A percentile compares a stretch with the other conserved stretches of the same genome.
phyloP scores from a whole-genome alignment of 768 basidiomycete species.

The Amanita rimosa region DNA sequence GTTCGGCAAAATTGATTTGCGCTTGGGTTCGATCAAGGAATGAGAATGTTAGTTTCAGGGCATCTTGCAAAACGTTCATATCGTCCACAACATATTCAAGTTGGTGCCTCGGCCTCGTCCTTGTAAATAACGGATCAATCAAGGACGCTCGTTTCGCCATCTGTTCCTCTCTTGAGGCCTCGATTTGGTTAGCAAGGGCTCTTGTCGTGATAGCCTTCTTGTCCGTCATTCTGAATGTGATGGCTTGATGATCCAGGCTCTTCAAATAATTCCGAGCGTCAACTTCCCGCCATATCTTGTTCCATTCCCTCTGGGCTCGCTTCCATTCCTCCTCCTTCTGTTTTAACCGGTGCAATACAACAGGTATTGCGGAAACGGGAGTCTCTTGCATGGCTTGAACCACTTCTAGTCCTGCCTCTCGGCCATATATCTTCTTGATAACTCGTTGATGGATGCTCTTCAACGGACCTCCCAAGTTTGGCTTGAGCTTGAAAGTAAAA shows the following conservation, averaged over 20 bases:
- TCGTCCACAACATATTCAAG: conserved; percentile 72
- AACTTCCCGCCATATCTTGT: conserved; percentile 96
- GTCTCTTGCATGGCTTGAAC: conserved; percentile 87
- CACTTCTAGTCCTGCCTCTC: conserved; percentile 72
- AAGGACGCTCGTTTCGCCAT: conserved; percentile 59
- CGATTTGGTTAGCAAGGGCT: conserved; percentile 74
- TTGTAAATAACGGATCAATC: conserved; percentile 42
- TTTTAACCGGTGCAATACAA: conserved; percentile 82
- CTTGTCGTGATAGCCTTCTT: conserved; percentile 75
- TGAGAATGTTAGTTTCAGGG: conserved; percentile 79
- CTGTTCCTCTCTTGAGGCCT: conserved; percentile 75
- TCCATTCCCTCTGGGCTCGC: conserved; percentile 94
- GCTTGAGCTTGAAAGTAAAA: conserved; percentile 72
- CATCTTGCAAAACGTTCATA: conserved; percentile 70
- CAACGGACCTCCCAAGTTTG: conserved; percentile 75
- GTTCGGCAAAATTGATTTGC: conserved; percentile 58
- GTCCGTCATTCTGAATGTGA: conserved; percentile 82
- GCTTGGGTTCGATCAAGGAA: conserved; percentile 84
- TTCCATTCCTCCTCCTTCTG: conserved; percentile 99
- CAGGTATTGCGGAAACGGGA: conserved; percentile 79
- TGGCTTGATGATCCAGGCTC: conserved; percentile 87
- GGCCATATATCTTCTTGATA: conserved; percentile 95
- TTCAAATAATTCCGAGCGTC: conserved; percentile 91
- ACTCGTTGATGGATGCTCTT: conserved; percentile 90
- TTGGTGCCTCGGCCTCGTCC: conserved; percentile 66